A percentile compares a stretch with the other conserved stretches of the same genome.
phyloP scores from a whole-genome alignment of 1,139 yeast genomes.

The Suhomyces chickasaworum region DNA sequence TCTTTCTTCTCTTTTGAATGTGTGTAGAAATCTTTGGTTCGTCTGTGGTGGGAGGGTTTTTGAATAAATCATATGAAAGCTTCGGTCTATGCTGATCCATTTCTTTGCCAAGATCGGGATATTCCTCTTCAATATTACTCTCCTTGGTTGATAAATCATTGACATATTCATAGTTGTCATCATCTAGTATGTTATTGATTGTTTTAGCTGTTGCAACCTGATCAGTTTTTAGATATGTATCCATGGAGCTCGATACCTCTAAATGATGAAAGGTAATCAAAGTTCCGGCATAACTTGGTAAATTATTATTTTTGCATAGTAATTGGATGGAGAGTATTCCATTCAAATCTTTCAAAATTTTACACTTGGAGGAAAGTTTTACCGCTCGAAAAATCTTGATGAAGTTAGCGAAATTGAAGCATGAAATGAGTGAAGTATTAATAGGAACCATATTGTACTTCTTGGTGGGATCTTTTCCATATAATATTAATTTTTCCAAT shows the following conservation, averaged over 20 bases:
- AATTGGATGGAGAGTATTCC: constrained; percentile 56
- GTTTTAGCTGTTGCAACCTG: constrained; percentile 8
- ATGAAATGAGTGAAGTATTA: constrained; percentile 33
- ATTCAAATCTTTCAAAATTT: constrained; percentile 56
- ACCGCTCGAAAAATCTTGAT: constrained; percentile 56
- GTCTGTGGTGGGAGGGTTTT: neutral
- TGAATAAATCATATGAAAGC: constrained; percentile 22
- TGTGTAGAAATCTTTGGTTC: neutral
- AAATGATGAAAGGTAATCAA: constrained; percentile 62
- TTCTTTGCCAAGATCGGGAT: constrained; percentile 16
- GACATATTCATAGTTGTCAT: constrained; percentile 27
- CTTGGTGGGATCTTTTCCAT: constrained; percentile 11
- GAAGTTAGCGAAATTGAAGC: constrained; percentile 56
- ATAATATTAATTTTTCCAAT: constrained; percentile 49
- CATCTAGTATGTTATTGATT: constrained; percentile 27
- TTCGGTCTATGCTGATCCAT: constrained; percentile 13
- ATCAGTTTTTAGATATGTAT: constrained; percentile 15
- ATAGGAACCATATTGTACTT: constrained; percentile 22
- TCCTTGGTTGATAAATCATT: constrained; percentile 17
- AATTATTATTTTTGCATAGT: constrained; percentile 36
- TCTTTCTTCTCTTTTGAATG: neutral
- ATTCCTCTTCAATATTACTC: constrained; percentile 15
- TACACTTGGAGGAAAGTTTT: constrained; percentile 59
- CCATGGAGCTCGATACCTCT: constrained; percentile 38
- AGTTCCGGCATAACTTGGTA: constrained; percentile 55